phyloP scores from a whole-genome alignment of 306 rosid genomes.

The Glycyrrhiza uralensis region DNA sequence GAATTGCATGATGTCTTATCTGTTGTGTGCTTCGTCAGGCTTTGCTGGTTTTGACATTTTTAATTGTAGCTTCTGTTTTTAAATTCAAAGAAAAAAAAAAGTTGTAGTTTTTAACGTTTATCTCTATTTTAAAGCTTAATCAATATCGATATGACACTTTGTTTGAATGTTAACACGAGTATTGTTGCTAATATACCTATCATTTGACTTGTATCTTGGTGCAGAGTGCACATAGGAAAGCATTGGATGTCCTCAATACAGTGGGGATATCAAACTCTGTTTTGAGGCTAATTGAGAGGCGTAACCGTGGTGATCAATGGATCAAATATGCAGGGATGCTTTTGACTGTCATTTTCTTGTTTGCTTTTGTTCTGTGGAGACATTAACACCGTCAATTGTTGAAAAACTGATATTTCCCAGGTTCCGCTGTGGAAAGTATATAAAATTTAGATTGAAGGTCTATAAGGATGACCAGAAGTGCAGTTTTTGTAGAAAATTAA shows the following conservation, averaged over 20 bases:
- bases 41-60: not conserved
- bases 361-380: constrained; percentile 47
- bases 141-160: not conserved
- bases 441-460: not conserved
- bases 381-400: constrained; percentile 21
- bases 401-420: not conserved
- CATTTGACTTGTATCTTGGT: constrained; percentile 1
- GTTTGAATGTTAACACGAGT: not conserved
- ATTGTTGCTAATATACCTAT: not conserved
- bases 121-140: not conserved
- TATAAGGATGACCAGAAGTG: not conserved
- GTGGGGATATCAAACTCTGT: constrained; percentile 85
- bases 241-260: constrained; percentile 74
- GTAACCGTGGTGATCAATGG: constrained; percentile 63
- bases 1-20: not conserved
- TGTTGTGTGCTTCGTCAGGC: not conserved
- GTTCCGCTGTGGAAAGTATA: not conserved
- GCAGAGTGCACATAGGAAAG: constrained; percentile 88
- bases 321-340: constrained; percentile 85
- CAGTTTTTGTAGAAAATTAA: not conserved
- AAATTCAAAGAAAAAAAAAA: not conserved
- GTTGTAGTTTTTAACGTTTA: not conserved
- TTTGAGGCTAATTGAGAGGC: constrained; percentile 81
- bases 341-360: constrained; percentile 55
- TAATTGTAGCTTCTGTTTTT: not conserved